These are phyloP conservation scores for Epichloe brachyelytri DNA, from an alignment of 2,329 filamentous ascomycete genomes.

Conservation along the genomic window DNA sequence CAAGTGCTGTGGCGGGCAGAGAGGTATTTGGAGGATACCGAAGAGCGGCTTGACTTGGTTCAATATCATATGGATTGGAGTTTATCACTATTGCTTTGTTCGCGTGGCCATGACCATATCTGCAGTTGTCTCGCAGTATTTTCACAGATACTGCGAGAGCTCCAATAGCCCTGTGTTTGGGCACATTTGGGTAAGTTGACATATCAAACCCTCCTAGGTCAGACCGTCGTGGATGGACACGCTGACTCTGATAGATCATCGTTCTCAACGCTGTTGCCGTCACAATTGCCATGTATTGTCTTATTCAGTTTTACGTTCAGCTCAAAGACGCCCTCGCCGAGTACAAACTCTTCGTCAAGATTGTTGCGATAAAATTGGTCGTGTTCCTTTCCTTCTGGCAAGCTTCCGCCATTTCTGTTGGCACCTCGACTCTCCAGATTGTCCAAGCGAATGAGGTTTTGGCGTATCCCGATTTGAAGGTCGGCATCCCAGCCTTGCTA, in stretches of 20 bases:
- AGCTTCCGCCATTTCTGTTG: conserved; percentile 36
- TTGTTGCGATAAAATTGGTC: conserved; percentile 77
- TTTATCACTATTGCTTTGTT: conserved; percentile 80
- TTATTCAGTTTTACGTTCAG: conserved; percentile 80
- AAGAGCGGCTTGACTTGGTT: conserved; percentile 80
- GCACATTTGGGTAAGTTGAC: conserved; percentile 61
- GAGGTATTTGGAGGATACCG: conserved; percentile 60
- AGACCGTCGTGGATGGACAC: background rate
- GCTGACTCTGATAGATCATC: conserved; percentile 34
- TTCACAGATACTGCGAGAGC: conserved; percentile 61
- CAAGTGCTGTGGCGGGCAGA: conserved; percentile 55
- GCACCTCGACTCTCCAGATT: conserved; percentile 47
- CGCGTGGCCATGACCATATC: conserved; percentile 68
- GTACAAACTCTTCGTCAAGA: conserved; percentile 65
- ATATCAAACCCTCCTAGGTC: background rate
- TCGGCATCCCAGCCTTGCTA: conserved; percentile 66
- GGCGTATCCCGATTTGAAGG: conserved; percentile 62
- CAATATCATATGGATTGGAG: conserved; percentile 70
- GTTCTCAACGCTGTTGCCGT: conserved; percentile 60
- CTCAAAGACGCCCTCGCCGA: conserved; percentile 54
- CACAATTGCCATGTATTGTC: conserved; percentile 74
- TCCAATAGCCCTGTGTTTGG: conserved; percentile 66
- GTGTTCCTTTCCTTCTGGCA: conserved; percentile 93
- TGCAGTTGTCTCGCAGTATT: conserved; percentile 59
- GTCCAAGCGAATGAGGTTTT: conserved; percentile 47